phyloP scores from a whole-genome alignment of 2,329 filamentous ascomycete species.

The Xylariaceae sp. region DNA sequence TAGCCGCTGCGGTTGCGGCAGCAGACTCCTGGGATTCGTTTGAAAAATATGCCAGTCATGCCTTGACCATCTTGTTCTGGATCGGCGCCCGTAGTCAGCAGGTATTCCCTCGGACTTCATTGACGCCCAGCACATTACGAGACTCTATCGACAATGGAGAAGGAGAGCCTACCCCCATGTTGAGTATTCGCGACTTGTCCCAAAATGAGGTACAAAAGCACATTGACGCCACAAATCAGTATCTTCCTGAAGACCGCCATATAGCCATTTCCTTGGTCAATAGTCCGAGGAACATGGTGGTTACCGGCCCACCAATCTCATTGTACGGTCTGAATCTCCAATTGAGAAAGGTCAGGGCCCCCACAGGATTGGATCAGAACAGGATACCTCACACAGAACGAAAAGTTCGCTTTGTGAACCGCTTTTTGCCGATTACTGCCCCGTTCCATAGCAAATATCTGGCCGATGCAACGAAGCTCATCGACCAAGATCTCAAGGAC shows the following conservation, averaged over 20 bases:
- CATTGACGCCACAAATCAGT: constrained; percentile 94
- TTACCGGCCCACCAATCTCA: constrained; percentile 92
- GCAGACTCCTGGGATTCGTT: constrained; percentile 93
- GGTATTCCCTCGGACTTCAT: constrained; percentile 89
- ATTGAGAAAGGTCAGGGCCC: constrained; percentile 92
- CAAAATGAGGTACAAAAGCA: constrained; percentile 88
- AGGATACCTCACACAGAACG: constrained; percentile 90
- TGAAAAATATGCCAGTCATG: constrained; percentile 68
- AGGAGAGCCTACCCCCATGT: constrained; percentile 93
- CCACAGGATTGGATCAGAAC: constrained; percentile 94
- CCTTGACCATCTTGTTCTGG: constrained; percentile 95
- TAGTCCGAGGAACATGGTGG: constrained; percentile 93
- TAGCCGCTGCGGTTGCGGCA: constrained; percentile 84
- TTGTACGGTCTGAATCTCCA: constrained; percentile 94
- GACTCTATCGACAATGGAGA: constrained; percentile 93
- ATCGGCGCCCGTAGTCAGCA: constrained; percentile 96
- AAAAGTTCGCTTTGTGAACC: constrained; percentile 93
- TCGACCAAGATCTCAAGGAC: constrained; percentile 82
- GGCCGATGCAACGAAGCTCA: constrained; percentile 69
- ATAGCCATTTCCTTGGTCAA: constrained; percentile 95
- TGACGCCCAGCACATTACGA: constrained; percentile 83
- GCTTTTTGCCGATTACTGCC: constrained; percentile 94
- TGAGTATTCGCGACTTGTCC: constrained; percentile 91
- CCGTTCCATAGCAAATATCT: constrained; percentile 98
- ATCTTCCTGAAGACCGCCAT: constrained; percentile 85